These are phyloP conservation scores for Aspergillus nanangensis DNA, from an alignment of 495 filamentous ascomycete genomes.

Conservation along the genomic window DNA sequence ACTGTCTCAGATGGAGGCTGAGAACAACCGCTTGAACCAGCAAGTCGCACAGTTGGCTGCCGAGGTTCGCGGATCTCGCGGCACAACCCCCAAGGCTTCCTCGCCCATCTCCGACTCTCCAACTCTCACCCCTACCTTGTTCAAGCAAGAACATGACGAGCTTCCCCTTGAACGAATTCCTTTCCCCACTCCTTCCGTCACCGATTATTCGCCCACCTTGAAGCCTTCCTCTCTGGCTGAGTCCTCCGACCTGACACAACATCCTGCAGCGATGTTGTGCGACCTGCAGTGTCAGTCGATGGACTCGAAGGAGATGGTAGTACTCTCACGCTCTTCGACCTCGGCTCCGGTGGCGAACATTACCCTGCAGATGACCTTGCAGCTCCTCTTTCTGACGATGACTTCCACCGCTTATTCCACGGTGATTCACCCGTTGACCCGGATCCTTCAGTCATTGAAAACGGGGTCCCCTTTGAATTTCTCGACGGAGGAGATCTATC, in stretches of 20 bases:
- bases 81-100: constrained; percentile 34
- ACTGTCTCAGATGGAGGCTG: constrained; percentile 57
- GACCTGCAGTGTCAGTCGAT: constrained; percentile 99
- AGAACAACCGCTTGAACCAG: constrained; percentile 61
- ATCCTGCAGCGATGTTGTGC: constrained; percentile 99
- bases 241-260: constrained; percentile 95
- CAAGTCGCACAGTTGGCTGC: constrained; percentile 61
- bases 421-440: constrained; percentile 62
- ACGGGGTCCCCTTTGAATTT: constrained; percentile 66
- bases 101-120: constrained; percentile 38
- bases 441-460: constrained; percentile 74
- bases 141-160: constrained; percentile 55
- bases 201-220: constrained; percentile 47
- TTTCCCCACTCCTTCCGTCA: constrained; percentile 44
- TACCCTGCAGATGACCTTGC: constrained; percentile 38
- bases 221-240: constrained; percentile 53
- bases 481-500: constrained; percentile 50
- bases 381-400: constrained; percentile 60
- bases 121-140: constrained; percentile 42
- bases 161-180: constrained; percentile 44
- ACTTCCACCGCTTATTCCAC: constrained; percentile 66
- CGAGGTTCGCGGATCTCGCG: constrained; percentile 50
- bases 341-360: constrained; percentile 43
- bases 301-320: constrained; percentile 54
- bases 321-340: constrained; percentile 51